Percentiles rank a stretch among this genome's conserved stretches.
phyloP scores from a whole-genome alignment of 306 rosid genomes.

The Malus fusca region DNA sequence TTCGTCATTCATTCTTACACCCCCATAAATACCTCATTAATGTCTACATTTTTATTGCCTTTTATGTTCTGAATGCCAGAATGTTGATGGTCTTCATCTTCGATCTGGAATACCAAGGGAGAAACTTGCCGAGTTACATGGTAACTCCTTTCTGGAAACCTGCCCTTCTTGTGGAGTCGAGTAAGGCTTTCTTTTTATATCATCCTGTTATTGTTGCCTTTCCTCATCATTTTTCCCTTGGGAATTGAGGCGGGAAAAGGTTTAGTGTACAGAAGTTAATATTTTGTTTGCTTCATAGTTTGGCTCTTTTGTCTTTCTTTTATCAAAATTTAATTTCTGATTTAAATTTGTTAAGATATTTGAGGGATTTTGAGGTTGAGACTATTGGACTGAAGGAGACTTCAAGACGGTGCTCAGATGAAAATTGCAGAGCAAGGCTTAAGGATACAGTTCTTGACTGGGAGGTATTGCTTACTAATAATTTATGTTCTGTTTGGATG shows the following conservation, averaged over 20 bases:
- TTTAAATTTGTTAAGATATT: constrained; percentile 48
- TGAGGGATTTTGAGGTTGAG: constrained; percentile 93
- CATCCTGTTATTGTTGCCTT: not conserved
- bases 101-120: constrained; percentile 97
- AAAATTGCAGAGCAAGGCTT: constrained; percentile 63
- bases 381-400: constrained; percentile 94
- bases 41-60: not conserved
- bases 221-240: not conserved
- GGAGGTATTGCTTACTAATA: constrained; percentile 56
- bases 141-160: constrained; percentile 93
- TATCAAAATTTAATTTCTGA: constrained; percentile 17
- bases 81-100: constrained; percentile 98
- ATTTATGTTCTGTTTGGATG: constrained; percentile 7
- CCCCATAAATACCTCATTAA: not conserved
- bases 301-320: not conserved
- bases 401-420: constrained; percentile 65
- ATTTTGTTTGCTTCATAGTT: not conserved
- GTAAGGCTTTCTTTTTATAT: constrained; percentile 44
- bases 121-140: constrained; percentile 90
- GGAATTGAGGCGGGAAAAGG: not conserved
- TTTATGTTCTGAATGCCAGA: constrained; percentile 41
- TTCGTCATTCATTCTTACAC: not conserved
- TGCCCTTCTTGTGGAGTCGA: constrained; percentile 88
- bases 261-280: not conserved
- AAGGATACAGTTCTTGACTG: constrained; percentile 98